Evolutionary conservation across 176 grass and related monocot species (phyloP), one percentile per base, ranked within the genome.

Genomic region (Elymus sibiricus): DNA sequence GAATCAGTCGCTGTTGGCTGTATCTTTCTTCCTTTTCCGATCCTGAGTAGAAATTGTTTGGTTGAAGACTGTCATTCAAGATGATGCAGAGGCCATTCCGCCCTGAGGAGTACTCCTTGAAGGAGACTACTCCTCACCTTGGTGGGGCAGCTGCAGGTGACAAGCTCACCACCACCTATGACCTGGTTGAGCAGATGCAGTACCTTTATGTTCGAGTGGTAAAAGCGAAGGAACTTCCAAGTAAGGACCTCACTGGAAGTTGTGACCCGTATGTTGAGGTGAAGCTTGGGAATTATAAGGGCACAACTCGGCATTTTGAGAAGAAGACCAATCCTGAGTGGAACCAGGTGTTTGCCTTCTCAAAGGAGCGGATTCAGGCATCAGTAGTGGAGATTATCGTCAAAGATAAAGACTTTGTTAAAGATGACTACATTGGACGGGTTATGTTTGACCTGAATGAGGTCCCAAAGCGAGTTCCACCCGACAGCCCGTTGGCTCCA

Each of bases 121-220:
- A 93, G 91, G 91, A 90, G 88, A 93, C 91, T 32, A 28, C 85
- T 69, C 91, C 91, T 70, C 91, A 87, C 82, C 91, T 93, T 75
- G 91, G 91, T 43, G 91, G 88, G 16, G 31, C 72, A 75, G 84
- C 89, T 83, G 64, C 76, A 14, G 91, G 91, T 70, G 92, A 93
- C 75, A 93, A 93, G 75, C 92, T 83, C 82, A 93, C 92, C 0
- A 90, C 82, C 75, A 93, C 92, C 42, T 93, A 93, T 86, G 92
- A 93, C 42, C 79, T 93, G 68, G 92, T 93, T 32, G 92, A 93
- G 79, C 92, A 93, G 86, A 93, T 93, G 92, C 92, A 93, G 27
- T 93, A 93, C 79, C 92, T 93, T 19, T 93, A 93, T 70, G 92
- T 93, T 51, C 83, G 92, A 51, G 92, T 93, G 14, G 92, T 93